Evolutionary conservation across 1,139 yeast genomes (phyloP), one percentile per base, ranked within the genome.

Genomic region (Ogataea hybrid): DNA sequence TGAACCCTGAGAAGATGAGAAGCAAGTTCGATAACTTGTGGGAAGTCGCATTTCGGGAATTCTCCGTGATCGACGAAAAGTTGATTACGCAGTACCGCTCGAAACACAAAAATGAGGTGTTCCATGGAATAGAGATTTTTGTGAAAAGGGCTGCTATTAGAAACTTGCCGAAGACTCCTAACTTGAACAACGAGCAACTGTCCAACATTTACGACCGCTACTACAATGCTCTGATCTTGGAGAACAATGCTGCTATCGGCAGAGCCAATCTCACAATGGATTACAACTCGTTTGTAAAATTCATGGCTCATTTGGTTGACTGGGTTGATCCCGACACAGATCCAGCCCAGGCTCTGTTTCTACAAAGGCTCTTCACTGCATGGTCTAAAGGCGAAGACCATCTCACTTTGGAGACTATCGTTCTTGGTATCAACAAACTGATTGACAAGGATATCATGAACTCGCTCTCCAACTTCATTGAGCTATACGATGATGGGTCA

Each of bases 41-140:
- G 65, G 95, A 89, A 6, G 87, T 89, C 2, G 95, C 98, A 0
- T 90, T 92, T 65, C 84, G 84, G 57, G 98, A 94, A 59, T 94
- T 94, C 61, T 72, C 85, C 9, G 79, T 79, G 9, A 76, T 94
- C 22, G 82, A 89, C 25, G 96, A 90, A 46, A 82, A 79, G 1
- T 71, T 79, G 61, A 81, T 94, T 37, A 73, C 73, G 28, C 80
- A 75, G 46, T 85, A 81, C 55, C 77, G 97, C 42, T 69, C 75
- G 32, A 84, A 77, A 57, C 83, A 80, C 60, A 82, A 90, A 62
- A 81, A 82, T 54, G 77, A 81, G 28, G 90, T 92, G 39, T 79
- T 86, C 57, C 86, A 78, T 53, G 90, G 92, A 47, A 88, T 92
- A 49, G 95, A 94, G 51, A 72, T 82, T 0, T 92, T 92, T 67